Evolutionary conservation across 176 grass and related monocot species (phyloP).

Genomic region (Leersia perrieri): DNA sequence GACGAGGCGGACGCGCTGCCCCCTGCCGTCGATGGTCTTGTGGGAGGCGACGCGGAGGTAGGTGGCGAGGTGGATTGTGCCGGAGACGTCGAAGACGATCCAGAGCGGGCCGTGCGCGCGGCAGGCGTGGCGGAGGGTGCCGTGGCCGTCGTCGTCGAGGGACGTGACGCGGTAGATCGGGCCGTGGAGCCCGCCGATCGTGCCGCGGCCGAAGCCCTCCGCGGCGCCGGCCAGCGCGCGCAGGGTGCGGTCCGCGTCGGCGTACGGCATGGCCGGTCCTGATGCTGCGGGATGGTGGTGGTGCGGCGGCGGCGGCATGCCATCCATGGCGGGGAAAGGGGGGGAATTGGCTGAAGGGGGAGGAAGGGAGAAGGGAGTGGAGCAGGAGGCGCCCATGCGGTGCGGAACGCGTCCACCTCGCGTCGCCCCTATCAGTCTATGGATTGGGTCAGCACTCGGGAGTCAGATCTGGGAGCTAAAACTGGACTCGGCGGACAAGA

Average conservation of each 20-base stretch:
- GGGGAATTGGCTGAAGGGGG: too few relatives aligned
- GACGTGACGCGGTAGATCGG: constrained; percentile 54
- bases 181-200: constrained; percentile 55
- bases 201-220: constrained; percentile 56
- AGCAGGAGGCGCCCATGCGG: background rate
- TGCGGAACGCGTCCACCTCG: background rate
- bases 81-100: constrained; percentile 72
- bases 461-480: too few relatives aligned
- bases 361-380: background rate
- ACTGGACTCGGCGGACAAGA: too few relatives aligned
- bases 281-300: background rate
- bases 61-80: constrained; percentile 52
- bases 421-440: too few relatives aligned
- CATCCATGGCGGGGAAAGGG: too few relatives aligned
- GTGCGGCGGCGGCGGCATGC: background rate
- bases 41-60: constrained; percentile 72
- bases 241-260: background rate
- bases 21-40: constrained; percentile 82
- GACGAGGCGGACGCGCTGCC: constrained; percentile 50
- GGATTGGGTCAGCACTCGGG: background rate
- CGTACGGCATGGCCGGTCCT: background rate
- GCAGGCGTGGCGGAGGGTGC: constrained; percentile 67
- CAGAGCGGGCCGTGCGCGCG: constrained; percentile 52
- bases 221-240: constrained; percentile 34
- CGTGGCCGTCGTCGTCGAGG: constrained; percentile 61